Conservation (phyloP, 345 rosid species). For the Cardamine occulta region DNA sequence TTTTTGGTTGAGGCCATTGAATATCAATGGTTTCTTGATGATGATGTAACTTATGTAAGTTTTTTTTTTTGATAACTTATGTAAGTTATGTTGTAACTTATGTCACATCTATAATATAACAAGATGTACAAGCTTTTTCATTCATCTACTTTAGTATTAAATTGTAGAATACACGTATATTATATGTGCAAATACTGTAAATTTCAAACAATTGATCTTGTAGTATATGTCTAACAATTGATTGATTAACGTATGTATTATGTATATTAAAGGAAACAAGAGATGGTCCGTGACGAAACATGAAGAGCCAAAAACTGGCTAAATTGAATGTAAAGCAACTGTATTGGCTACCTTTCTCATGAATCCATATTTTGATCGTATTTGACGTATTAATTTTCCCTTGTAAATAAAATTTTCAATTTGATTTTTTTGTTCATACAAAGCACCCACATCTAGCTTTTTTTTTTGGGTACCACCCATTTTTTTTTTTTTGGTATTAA, state of each 20-base stretch:
- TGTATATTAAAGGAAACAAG: conserved; percentile 31
- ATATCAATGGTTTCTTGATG: neutral
- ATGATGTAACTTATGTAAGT: neutral
- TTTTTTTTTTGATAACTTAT: too few species aligned
- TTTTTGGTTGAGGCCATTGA: too few species aligned
- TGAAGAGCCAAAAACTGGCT: conserved; percentile 32
- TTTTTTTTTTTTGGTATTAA: neutral
- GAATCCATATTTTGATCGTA: conserved; percentile 31
- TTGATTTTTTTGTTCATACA: neutral
- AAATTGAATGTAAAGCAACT: conserved; percentile 40
- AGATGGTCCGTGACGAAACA: conserved; percentile 36
- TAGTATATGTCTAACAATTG: conserved; percentile 18
- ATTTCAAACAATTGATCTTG: conserved; percentile 1
- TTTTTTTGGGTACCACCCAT: neutral
- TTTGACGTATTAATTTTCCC: neutral
- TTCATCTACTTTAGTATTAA: conserved; percentile 28
- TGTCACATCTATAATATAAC: neutral
- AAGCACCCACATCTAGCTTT: neutral
- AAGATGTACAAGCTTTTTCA: conserved; percentile 24
- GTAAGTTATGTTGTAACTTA: neutral
- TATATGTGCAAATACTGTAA: neutral
- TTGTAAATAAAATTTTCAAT: neutral
- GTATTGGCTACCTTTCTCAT: conserved; percentile 39
- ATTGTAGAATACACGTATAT: neutral
- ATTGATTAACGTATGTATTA: neutral